Conservation (phyloP, 805 yeast species). For the Ogataea paradorogensis region DNA sequence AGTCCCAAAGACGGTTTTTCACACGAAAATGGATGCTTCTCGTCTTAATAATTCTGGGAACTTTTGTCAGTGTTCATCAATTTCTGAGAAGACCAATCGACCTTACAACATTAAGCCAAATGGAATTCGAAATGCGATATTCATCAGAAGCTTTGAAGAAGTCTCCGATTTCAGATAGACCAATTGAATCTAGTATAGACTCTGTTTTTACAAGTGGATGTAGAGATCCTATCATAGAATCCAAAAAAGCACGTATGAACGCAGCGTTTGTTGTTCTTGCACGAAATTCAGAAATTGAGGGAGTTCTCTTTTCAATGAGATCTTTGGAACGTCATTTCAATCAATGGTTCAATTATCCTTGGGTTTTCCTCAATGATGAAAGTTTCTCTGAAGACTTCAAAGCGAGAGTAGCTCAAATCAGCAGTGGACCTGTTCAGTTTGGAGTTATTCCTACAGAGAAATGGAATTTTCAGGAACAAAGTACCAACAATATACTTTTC, state of each 20-base stretch:
- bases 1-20: conserved; percentile 11
- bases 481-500: conserved; percentile 38
- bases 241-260: conserved; percentile 49
- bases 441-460: conserved; percentile 56
- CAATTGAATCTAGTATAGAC: conserved; percentile 26
- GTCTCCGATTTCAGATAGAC: conserved; percentile 29
- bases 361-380: conserved; percentile 84
- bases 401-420: conserved; percentile 44
- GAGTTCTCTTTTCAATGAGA: conserved; percentile 69
- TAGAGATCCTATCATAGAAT: conserved; percentile 25
- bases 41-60: background rate
- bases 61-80: background rate
- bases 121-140: conserved; percentile 22
- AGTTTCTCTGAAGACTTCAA: conserved; percentile 67
- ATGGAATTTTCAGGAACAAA: conserved; percentile 68
- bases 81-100: background rate
- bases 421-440: conserved; percentile 65
- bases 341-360: conserved; percentile 92
- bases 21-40: conserved; percentile 19
- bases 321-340: conserved; percentile 86
- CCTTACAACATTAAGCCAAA: conserved; percentile 5
- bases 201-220: conserved; percentile 35
- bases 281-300: conserved; percentile 73
- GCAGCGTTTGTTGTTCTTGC: conserved; percentile 86
- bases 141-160: conserved; percentile 9